Base-by-base conservation (phyloP, 1,139 yeast genomes). In the Barnettozyma hawaiiensis region DNA sequence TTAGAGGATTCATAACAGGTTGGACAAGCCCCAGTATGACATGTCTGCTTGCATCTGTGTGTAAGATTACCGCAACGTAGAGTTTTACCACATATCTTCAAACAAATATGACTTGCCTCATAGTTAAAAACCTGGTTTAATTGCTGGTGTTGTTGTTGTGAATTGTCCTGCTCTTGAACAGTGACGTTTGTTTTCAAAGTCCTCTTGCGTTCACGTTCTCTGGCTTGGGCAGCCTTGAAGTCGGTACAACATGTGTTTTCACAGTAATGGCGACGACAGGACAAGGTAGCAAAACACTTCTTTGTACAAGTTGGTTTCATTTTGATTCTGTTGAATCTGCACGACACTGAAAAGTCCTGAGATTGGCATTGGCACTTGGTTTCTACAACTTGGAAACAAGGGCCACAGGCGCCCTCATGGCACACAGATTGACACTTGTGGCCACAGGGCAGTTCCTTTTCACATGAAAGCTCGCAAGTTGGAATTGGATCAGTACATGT, bases 1-100 rank as follows among this genome's bases (percentile, higher is more conserved):
- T 80, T 78, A 11, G 87, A 75, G 5, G 95, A 84, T 55, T 87
- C 96, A 40, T 85, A 62, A 60, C 97, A 89, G 9, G 90, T 83
- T 2, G 81, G 79, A 64, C 97, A 89, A 1, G 85, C 76, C 0
- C 97, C 97, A 12, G 77, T 67, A 60, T 89, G 97, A 55, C 97
- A 89, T 26, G 82, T 72, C 50, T 82, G 77, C 35, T 73, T 74
- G 62, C 97, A 89, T 37, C 70, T 60, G 59, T 89, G 97, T 31
- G 55, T 55, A 9, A 54, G 50, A 35, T 62, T 61, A 0, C 92
- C 94, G 64, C 97, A 89, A 23, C 78, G 62, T 43, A 85, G 70
- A 47, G 75, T 59, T 49, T 78, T 70, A 57, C 79, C 80, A 63
- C 97, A 89, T 1, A 75, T 71, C 45, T 71, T 71, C 6, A 85